Base-by-base conservation (phyloP, 2,329 filamentous ascomycete species). In the Penicillium paneum region DNA sequence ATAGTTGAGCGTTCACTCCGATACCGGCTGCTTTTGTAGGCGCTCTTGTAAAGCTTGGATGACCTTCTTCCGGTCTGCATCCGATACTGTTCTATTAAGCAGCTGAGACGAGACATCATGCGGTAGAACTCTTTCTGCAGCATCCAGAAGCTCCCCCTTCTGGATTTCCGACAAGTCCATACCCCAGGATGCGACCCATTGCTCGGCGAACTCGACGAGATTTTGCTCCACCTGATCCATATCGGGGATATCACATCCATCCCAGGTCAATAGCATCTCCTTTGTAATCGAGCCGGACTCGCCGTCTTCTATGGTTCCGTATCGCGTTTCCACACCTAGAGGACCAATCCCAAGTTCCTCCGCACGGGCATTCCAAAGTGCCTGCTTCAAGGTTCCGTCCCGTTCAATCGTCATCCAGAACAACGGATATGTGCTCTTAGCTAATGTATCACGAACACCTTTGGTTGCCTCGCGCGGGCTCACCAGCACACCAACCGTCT, bases 391-490 rank as follows among this genome's bases (percentile, higher is more conserved):
- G 11, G 54, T 59, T 17, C 71, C 72, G 48, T 71, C 67, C 48
- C 67, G 54, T 55, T 73, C 72, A 54, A 76, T 70, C 65, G 77
- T 69, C 64, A 78, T 70, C 76, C 77, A 95, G 0, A 86, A 85
- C 78, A 96, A 82, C 0, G 91, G 89, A 76, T 82, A 85, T 35
- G 76, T 71, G 66, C 87, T 89, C 54, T 83, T 76, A 5, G 81
- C 80, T 61, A 97, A 67, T 24, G 90, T 85, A 44, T 91, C 85
- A 54, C 89, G 77, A 3, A 95, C 85, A 1, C 92, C 93, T 66
- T 84, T 88, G 0, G 91, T 96, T 31, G 91, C 88, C 49, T 84
- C 79, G 57, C 81, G 79, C 59, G 86, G 84, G 3, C 84, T 82
- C 24, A 89, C 87, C 50, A 97, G 73, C 15, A 96, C 66, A 0